A percentile compares a stretch with the other conserved stretches of the same genome.
Conservation (phyloP, 805 yeast genomes). For the Ogataea saltuana region DNA sequence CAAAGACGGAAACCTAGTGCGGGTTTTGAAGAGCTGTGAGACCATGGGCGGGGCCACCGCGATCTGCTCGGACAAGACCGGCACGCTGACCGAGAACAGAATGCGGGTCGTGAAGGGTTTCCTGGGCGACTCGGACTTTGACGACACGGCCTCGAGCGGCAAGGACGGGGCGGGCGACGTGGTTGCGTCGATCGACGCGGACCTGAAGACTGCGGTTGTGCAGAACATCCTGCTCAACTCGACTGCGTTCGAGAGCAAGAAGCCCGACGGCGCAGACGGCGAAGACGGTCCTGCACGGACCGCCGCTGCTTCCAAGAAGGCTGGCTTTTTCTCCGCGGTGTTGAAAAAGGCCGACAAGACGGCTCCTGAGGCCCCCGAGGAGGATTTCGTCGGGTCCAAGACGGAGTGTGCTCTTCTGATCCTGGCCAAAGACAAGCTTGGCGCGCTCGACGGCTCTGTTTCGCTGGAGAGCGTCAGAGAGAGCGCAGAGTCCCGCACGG, state of each 20-base stretch:
- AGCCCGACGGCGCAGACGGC: constrained; percentile 19
- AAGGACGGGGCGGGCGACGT: constrained; percentile 10
- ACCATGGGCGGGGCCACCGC: constrained; percentile 99
- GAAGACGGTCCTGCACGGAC: constrained; percentile 11
- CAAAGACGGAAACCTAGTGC: constrained; percentile 91
- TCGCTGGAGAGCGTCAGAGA: constrained; percentile 49
- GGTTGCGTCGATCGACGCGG: constrained; percentile 11
- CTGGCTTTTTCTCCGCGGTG: neutral
- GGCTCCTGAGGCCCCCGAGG: constrained; percentile 30
- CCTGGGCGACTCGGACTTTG: constrained; percentile 59
- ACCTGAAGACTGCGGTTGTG: constrained; percentile 34
- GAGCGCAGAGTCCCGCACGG: constrained; percentile 41
- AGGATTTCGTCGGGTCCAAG: constrained; percentile 84
- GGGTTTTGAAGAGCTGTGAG: constrained; percentile 91
- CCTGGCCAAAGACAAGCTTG: constrained; percentile 60
- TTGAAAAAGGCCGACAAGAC: constrained; percentile 35
- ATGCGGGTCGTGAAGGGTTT: constrained; percentile 88
- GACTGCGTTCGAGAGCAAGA: constrained; percentile 80
- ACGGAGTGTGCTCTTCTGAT: constrained; percentile 88
- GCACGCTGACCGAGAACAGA: constrained; percentile 90
- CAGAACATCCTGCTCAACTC: constrained; percentile 77
- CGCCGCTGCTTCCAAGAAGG: constrained; percentile 66
- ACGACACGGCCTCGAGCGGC: constrained; percentile 49
- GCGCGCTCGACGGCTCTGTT: constrained; percentile 41
- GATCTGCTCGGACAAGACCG: constrained; percentile 95